Base-by-base conservation (phyloP, 2,329 filamentous ascomycete genomes). In the Xylariaceae sp. region DNA sequence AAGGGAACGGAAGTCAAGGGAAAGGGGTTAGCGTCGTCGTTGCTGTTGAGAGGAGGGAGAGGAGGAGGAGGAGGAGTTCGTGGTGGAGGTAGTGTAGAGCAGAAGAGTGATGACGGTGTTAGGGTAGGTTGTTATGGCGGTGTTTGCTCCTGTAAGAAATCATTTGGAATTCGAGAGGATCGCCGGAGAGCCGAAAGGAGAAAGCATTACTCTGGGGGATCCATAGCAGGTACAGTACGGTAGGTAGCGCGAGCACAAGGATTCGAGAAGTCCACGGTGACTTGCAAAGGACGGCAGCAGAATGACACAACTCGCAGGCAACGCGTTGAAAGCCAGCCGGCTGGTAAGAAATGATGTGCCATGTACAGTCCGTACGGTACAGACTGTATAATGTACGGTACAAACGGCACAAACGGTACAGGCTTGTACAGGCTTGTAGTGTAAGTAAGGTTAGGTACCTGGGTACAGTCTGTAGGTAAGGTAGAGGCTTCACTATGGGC, bases 181-280 rank as follows among this genome's bases (percentile, higher is more conserved):
- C 48, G 47, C 40, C 41, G 48, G 41, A 52, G 48, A 35, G 19
- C 45, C 53, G 44, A 55, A 54, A 59, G 54, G 54, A 52, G 56
- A 46, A 39, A 51, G 49, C 55, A 55, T 51, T 57, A 56, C 41
- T 34, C 6, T 34, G 32, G 32, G 32, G 35, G 3, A 37, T 6
- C 8, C 8, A 3, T 37, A 37, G 8, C 8, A 9, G 5, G 35
- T 37, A 11, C 8, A 6, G 35, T 11, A 19, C 19, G 19, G 7
- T 42, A 7, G 8, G 40, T 42, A 26, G 19, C 19, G 27, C 35
- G 27, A 27, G 40, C 6, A 27, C 26, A 42, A 27, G 40, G n/a
- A 49, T 27, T n/a, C 31, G 43, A n/a, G 19, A 19, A 19, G 19
- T 19, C 19, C 19, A 19, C 19, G 19, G 19, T 19, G 19, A 19